Evolutionary conservation across 495 filamentous ascomycete genomes (phyloP).

Genomic region (Aspergillus hancockii): DNA sequence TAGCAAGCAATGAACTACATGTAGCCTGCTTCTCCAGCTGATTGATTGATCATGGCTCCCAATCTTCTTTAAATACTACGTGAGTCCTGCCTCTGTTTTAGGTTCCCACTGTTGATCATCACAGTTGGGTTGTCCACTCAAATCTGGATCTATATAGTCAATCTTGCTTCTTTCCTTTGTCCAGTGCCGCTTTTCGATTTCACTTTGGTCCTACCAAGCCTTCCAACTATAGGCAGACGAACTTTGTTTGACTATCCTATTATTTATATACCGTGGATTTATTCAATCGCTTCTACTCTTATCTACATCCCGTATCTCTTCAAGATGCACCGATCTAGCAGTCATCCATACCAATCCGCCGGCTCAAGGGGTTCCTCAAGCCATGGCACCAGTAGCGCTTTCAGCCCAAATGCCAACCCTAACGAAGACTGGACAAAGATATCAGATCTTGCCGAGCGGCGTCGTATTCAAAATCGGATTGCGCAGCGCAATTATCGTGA

Average conservation of each 20-base stretch:
- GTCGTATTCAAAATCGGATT: conserved; percentile 96
- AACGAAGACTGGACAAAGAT: conserved; percentile 99
- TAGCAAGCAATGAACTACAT: conserved; percentile 32
- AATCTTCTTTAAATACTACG: conserved; percentile 21
- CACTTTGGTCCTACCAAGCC: not conserved
- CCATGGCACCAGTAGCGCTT: conserved; percentile 88
- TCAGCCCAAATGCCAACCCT: conserved; percentile 93
- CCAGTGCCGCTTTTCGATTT: not conserved
- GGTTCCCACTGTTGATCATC: conserved; percentile 16
- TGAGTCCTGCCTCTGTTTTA: conserved; percentile 15
- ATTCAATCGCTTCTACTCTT: not conserved
- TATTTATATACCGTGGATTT: not conserved
- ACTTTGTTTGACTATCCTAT: not conserved
- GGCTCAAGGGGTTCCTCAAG: conserved; percentile 61
- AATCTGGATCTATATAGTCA: conserved; percentile 34
- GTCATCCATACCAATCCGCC: conserved; percentile 33
- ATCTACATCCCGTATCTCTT: conserved; percentile 4
- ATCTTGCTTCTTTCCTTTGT: conserved; percentile 18
- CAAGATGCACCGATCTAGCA: conserved; percentile 42
- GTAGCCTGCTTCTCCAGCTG: conserved; percentile 23
- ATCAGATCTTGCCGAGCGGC: conserved; percentile 90
- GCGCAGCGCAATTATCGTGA: conserved; percentile 97
- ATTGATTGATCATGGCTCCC: conserved; percentile 31
- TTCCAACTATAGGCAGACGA: not conserved
- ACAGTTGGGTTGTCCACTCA: conserved; percentile 5